A percentile compares a stretch with the other conserved stretches of the same genome.
These are phyloP conservation scores for Zasmidium citrigriseum DNA, from an alignment of 2,329 filamentous ascomycete genomes.

Conservation along the genomic window DNA sequence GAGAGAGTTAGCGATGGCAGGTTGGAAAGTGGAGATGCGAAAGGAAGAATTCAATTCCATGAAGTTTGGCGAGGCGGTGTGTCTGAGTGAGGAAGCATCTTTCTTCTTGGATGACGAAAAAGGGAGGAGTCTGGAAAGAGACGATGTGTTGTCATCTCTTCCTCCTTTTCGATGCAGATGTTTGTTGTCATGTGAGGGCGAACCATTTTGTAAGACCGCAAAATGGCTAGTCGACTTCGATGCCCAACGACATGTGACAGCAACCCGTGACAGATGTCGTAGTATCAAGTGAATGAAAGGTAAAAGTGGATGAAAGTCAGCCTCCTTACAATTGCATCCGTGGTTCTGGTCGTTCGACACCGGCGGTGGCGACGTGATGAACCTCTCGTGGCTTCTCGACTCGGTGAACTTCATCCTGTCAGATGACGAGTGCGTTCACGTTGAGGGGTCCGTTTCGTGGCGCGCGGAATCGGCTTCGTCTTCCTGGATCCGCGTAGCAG, in stretches of 20 bases:
- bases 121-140: not conserved
- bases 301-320: not conserved
- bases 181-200: not conserved
- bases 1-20: not conserved
- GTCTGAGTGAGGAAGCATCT: not conserved
- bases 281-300: not conserved
- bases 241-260: too few species aligned
- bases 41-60: not conserved
- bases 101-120: not conserved
- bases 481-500: not conserved
- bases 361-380: not conserved
- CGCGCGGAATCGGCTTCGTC: not conserved
- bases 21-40: not conserved
- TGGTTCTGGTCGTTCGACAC: not conserved
- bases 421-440: too few species aligned
- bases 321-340: not conserved
- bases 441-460: too few species aligned
- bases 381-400: too few species aligned
- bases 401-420: too few species aligned
- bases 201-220: too few species aligned
- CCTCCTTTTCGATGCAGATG: not conserved
- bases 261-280: not conserved
- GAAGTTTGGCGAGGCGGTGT: not conserved
- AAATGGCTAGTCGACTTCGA: too few species aligned
- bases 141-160: not conserved